Evolutionary conservation across 106 monocot genomes (phyloP), one percentile per base, ranked within the genome.

Genomic region (Dendrobium officinale): DNA sequence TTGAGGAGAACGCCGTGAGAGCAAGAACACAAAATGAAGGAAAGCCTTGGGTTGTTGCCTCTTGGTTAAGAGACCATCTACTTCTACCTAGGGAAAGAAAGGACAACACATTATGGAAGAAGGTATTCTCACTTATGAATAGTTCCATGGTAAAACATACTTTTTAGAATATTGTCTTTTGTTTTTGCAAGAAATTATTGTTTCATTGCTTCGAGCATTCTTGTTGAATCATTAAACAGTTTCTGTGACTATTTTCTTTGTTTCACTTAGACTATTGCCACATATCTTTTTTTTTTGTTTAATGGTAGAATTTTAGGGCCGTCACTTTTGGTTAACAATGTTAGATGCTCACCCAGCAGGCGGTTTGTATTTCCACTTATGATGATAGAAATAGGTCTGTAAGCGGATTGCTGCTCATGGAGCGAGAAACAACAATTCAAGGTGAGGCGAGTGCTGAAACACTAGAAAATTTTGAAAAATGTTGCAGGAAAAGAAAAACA

Each of bases 21-120:
- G 74, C 42, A 19, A 89, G 81, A 79, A 73, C 22, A 44, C 78
- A 22, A 70, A 51, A 73, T 44, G 87, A 80, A 40, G 81, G 78
- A 58, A 88, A 92, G 18, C 79, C 87, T 81, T 97, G 92, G 92
- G 88, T 94, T 77, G 94, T 92, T 72, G 85, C 89, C 56, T 97
- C 94, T 84, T 94, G 94, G 97, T 81, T 97, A 79, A 87, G 94
- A 67, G 94, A 97, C 79, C 92, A 94, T 87, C 78, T 97, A 79
- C 88, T 97, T 64, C 79, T 87, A 24, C 94, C 91, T 48, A 89
- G 73, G 78, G 97, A 97, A 85, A 88, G 97, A 75, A 92, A 83
- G 79, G 84, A 94, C 66, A 18, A 41, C 20, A 77, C 75, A 55
- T 80, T 97, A 75, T 97, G 97, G 97, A 97, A 91, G 80, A 94